These are phyloP conservation scores for Trichophyton benhamiae DNA, from an alignment of 2,329 filamentous ascomycete species.

Conservation along the genomic window DNA sequence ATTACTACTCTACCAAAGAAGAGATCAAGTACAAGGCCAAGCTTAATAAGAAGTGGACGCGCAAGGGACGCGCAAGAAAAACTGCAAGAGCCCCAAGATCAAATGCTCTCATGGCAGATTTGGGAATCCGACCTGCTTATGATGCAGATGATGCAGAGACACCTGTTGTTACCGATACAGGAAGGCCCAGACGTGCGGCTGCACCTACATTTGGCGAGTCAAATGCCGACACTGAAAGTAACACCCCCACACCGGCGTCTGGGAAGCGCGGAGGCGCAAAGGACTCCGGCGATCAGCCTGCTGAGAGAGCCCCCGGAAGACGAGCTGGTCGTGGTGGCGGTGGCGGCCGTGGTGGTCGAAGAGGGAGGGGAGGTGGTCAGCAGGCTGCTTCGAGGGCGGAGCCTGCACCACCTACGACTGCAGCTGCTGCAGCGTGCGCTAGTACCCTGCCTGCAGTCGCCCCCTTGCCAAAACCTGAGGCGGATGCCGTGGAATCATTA, in stretches of 20 bases:
- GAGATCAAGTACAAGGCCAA: constrained; percentile 40
- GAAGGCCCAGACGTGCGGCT: constrained; percentile 37
- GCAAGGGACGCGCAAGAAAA: constrained; percentile 27
- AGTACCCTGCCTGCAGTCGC: constrained; percentile 7
- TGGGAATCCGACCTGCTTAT: constrained; percentile 33
- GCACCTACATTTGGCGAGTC: constrained; percentile 38
- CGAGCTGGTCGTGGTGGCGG: constrained; percentile 24
- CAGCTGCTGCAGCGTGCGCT: not conserved
- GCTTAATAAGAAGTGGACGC: constrained; percentile 35
- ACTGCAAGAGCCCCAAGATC: constrained; percentile 31
- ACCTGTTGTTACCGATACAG: constrained; percentile 38
- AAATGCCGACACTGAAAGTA: constrained; percentile 22
- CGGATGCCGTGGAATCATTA: constrained; percentile 15
- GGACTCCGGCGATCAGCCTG: constrained; percentile 17
- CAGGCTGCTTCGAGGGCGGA: constrained; percentile 16
- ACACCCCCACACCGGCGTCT: constrained; percentile 24
- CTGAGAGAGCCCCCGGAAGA: constrained; percentile 25
- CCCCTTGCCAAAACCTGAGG: constrained; percentile 20
- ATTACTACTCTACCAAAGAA: constrained; percentile 41
- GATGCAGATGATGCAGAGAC: constrained; percentile 32
- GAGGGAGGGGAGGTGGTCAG: constrained; percentile 20
- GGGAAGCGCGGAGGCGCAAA: constrained; percentile 23
- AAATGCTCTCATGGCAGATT: constrained; percentile 37
- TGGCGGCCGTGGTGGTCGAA: constrained; percentile 25
- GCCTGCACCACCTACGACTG: constrained; percentile 14